phyloP scores from a whole-genome alignment of 2,329 filamentous ascomycete species.

The Fragosphaeria purpurea region DNA sequence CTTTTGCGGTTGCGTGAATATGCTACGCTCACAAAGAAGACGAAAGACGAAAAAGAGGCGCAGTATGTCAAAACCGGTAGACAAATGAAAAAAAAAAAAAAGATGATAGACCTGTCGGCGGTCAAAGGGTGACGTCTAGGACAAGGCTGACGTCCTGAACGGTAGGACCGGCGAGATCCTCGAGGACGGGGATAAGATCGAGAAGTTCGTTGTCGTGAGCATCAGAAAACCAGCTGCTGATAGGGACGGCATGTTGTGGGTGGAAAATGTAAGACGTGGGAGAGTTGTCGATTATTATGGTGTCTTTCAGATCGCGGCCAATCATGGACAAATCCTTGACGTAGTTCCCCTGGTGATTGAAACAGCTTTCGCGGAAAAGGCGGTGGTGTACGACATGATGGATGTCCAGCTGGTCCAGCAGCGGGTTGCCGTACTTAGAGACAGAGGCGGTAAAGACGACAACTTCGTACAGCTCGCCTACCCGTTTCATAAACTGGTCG shows the following conservation, averaged over 20 bases:
- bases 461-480: conserved; percentile 95
- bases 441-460: conserved; percentile 98
- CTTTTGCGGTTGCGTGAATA: too few relatives aligned
- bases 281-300: conserved; percentile 99
- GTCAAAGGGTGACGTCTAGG: conserved; percentile 74
- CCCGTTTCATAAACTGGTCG: conserved; percentile 96
- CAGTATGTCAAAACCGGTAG: too few relatives aligned
- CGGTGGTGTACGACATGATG: conserved; percentile 94
- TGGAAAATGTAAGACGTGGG: conserved; percentile 99
- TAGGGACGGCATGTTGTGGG: conserved; percentile 94
- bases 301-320: conserved; percentile 88
- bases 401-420: conserved; percentile 93
- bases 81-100: too few relatives aligned
- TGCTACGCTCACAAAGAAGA: too few relatives aligned
- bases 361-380: conserved; percentile 95
- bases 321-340: conserved; percentile 98
- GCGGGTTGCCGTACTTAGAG: conserved; percentile 96
- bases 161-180: conserved; percentile 81
- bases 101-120: too few relatives aligned
- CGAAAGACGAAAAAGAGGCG: too few relatives aligned
- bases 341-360: conserved; percentile 98
- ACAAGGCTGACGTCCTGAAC: conserved; percentile 96
- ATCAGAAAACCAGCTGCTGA: conserved; percentile 99
- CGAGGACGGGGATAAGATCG: conserved; percentile 93
- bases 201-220: conserved; percentile 98